phyloP scores from a whole-genome alignment of 2,329 filamentous ascomycete genomes.

The Colletotrichum sansevieriae region DNA sequence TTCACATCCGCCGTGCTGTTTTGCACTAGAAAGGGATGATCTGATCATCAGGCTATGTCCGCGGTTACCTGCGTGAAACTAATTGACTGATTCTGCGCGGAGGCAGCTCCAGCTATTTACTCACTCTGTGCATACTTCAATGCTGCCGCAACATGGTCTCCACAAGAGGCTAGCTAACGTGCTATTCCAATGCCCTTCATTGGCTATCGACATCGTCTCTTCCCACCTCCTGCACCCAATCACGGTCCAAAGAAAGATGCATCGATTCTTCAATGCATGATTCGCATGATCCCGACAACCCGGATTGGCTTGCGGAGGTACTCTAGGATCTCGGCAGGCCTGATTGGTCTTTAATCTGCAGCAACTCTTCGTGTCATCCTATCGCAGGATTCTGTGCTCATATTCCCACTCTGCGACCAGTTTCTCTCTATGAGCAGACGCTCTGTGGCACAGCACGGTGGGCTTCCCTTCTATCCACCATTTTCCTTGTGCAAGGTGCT shows the following conservation, averaged over 20 bases:
- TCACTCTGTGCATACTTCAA: no score
- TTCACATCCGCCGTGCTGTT: not conserved
- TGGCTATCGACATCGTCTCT: conserved; percentile 23
- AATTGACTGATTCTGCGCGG: no score
- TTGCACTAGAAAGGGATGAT: no score
- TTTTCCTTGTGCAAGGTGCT: not conserved
- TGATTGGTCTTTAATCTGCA: conserved; percentile 37
- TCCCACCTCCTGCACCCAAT: conserved; percentile 16
- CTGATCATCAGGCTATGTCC: not conserved
- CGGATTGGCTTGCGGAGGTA: conserved; percentile 39
- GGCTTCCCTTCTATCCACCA: not conserved
- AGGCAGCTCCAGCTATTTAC: no score
- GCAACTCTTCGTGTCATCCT: not conserved
- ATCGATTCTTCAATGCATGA: conserved; percentile 48
- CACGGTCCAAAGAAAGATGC: conserved; percentile 26
- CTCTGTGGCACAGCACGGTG: not conserved
- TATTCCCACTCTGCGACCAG: conserved; percentile 3
- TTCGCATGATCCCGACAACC: conserved; percentile 49
- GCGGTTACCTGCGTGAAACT: no score
- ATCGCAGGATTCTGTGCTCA: not conserved
- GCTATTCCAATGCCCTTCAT: conserved; percentile 26
- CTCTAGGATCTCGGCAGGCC: conserved; percentile 7
- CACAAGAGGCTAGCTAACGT: conserved; percentile 22
- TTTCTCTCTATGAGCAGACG: not conserved
- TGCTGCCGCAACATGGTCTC: not conserved